Base-by-base conservation (phyloP, 2,329 filamentous ascomycete genomes). In the Trichoderma brevicompactum region DNA sequence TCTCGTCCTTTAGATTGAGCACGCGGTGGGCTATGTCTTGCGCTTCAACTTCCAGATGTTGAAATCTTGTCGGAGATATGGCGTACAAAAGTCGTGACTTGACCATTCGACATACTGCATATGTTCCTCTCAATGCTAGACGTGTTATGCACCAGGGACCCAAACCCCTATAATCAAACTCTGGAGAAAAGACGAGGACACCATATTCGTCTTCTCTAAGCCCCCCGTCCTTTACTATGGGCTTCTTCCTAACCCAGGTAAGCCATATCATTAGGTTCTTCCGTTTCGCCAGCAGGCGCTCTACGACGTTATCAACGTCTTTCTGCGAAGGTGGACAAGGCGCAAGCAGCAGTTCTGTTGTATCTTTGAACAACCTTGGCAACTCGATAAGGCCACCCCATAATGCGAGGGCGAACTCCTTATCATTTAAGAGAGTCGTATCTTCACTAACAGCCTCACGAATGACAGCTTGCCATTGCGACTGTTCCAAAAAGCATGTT, bases 51-150 rank as follows among this genome's bases (percentile, higher is more conserved):
- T 62, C 59, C 8, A 62, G 8, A 8, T 52, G 6, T 19, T 53
- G 38, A 2, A 52, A 62, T n/a, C 8, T 40, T n/a, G n/a, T 15
- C 5, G 59, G 59, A 36, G 48, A n/a, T n/a, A 53, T 10, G 15
- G 59, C 59, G 32, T 19, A 62, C 7, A 62, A 36, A 2, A 62
- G 59, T n/a, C 59, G 38, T 8, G 59, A 50, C n/a, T 62, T 62
- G 38, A 62, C 38, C 59, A 62, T 62, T 38, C 59, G 59, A 44
- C 59, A 62, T n/a, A 62, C 59, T 17, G 59, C 36, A 19, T 62
- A 62, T 19, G 59, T 62, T 36, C 59, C 59, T 19, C 59, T 23
- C 12, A 62, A 15, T 3, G 48, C 59, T 4, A 62, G 38, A 12
- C 59, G 48, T 13, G 59, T 62, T 10, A 62, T n/a, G n/a, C 59